Conservation (phyloP, 192 early-diverging fungal species). For the Mortierella claussenii region DNA sequence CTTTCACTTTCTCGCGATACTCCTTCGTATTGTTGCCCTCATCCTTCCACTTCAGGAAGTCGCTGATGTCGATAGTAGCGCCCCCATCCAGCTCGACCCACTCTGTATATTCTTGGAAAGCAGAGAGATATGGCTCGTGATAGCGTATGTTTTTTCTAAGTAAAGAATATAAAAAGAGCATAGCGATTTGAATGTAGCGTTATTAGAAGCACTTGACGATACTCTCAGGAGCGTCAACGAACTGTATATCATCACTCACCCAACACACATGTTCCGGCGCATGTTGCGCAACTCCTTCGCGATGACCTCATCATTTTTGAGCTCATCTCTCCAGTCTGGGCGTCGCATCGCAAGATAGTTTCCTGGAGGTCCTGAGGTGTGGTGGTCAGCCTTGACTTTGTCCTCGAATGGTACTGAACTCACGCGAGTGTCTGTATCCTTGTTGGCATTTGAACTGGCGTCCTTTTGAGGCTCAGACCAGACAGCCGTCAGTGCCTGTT, state of each 20-base stretch:
- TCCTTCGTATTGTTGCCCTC: constrained; percentile 21
- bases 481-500: no score
- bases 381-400: no score
- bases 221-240: not conserved
- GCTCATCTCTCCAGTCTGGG: constrained; percentile 4
- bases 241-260: constrained; percentile 6
- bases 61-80: constrained; percentile 1
- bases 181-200: not conserved
- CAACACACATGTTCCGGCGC: not conserved
- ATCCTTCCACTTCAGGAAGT: constrained; percentile 33
- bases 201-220: not conserved
- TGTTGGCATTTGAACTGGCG: no score
- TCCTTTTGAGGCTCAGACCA: no score
- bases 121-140: constrained; percentile 13
- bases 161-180: no score
- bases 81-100: constrained; percentile 40
- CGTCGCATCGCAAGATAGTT: not conserved
- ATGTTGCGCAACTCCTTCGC: constrained; percentile 4
- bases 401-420: no score
- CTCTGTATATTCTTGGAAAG: constrained; percentile 43
- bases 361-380: not conserved
- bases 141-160: not conserved
- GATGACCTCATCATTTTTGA: constrained; percentile 2
- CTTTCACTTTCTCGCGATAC: constrained; percentile 6
- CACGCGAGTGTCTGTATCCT: no score